Percentiles rank a stretch among this genome's conserved stretches.
Evolutionary conservation across 768 basidiomycete genomes (phyloP).

Genomic region (Pholiota molesta): DNA sequence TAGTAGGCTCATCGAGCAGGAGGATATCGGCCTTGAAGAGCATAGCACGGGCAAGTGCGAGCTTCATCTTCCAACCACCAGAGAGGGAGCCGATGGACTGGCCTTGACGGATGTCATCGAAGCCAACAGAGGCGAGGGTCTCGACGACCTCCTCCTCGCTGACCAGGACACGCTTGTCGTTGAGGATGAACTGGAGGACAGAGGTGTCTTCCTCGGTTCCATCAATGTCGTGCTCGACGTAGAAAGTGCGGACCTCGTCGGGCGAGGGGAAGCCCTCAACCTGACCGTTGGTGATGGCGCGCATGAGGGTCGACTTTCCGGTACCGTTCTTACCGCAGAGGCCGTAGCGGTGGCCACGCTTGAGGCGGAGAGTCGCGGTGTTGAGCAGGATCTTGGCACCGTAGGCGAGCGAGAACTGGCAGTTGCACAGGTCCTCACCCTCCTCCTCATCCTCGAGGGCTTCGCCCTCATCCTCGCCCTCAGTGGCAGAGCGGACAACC

Average conservation of each 20-base stretch:
- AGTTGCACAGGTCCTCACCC: conserved; percentile 98
- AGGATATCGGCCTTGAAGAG: conserved; percentile 98
- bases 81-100: conserved; percentile 88
- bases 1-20: conserved; percentile 95
- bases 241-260: conserved; percentile 97
- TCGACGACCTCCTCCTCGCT: conserved; percentile 69
- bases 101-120: conserved; percentile 84
- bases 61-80: conserved; percentile 99
- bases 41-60: conserved; percentile 95
- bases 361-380: conserved; percentile 94
- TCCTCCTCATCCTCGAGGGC: conserved; percentile 91
- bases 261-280: conserved; percentile 99
- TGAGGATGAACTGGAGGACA: conserved; percentile 85
- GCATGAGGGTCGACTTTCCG: conserved; percentile 95
- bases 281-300: conserved; percentile 92
- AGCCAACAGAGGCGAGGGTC: conserved; percentile 90
- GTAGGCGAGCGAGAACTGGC: conserved; percentile 98
- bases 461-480: conserved; percentile 68
- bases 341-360: conserved; percentile 98
- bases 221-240: conserved; percentile 99
- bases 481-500: conserved; percentile 87
- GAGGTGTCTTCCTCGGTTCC: conserved; percentile 92
- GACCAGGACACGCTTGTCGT: conserved; percentile 82
- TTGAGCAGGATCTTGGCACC: conserved; percentile 99
- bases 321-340: conserved; percentile 99